Conservation (phyloP, 371 early-diverging fungal species). For the Homolaphlyctis polyrhiza region DNA sequence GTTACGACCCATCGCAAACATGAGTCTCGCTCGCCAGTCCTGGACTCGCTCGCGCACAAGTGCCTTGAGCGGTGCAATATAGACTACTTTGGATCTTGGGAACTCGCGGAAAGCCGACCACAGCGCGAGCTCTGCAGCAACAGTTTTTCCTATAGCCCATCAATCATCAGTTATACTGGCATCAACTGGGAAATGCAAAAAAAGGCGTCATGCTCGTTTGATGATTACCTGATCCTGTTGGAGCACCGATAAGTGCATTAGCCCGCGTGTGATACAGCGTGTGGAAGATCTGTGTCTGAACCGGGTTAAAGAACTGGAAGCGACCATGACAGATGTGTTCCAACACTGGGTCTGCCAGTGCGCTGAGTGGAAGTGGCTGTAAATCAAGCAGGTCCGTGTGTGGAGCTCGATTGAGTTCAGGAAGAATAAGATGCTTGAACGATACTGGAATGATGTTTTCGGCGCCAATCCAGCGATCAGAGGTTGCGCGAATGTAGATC, state of each 20-base stretch:
- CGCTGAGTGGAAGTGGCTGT: conserved; percentile 81
- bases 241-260: conserved; percentile 95
- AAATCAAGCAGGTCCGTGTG: conserved; percentile 87
- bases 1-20: conserved; percentile 64
- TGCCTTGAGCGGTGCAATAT: conserved; percentile 99
- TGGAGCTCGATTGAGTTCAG: conserved; percentile 65
- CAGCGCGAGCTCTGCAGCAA: conserved; percentile 94
- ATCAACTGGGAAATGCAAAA: no score
- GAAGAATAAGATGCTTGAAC: conserved; percentile 83
- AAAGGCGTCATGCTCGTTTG: no score
- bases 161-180: no score
- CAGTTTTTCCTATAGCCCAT: conserved; percentile 62
- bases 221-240: conserved; percentile 98
- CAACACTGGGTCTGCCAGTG: conserved; percentile 69
- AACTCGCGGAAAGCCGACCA: conserved; percentile 78
- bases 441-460: conserved; percentile 82
- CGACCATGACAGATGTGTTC: conserved; percentile 74
- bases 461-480: conserved; percentile 92
- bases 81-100: conserved; percentile 88
- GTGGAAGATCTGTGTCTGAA: conserved; percentile 98
- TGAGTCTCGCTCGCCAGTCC: conserved; percentile 85
- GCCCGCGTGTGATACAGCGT: conserved; percentile 81
- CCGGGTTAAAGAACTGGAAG: conserved; percentile 93
- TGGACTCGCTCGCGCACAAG: conserved; percentile 93
- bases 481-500: conserved; percentile 81